phyloP scores from a whole-genome alignment of 352 stramenopile genomes.

The Pelagophyceae sp. region DNA sequence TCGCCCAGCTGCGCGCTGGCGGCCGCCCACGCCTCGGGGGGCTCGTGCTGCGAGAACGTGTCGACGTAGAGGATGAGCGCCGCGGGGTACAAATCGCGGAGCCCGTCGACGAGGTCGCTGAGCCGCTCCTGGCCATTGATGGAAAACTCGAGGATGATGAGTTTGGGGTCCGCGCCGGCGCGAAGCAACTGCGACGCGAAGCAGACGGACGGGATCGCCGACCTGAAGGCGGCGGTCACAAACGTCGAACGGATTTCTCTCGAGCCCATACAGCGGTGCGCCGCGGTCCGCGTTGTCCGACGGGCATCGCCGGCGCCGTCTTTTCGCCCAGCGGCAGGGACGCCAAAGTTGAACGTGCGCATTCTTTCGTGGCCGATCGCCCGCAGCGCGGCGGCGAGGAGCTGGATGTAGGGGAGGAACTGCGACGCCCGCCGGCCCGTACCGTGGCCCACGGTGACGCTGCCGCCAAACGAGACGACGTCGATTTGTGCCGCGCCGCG shows the following conservation, averaged over 20 bases:
- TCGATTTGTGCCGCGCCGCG: too few relatives aligned
- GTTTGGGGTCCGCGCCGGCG: background rate
- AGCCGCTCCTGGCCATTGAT: background rate
- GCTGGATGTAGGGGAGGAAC: background rate
- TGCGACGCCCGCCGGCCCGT: background rate
- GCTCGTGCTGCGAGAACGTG: background rate
- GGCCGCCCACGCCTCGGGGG: background rate
- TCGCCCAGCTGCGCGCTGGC: background rate
- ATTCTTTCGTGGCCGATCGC: background rate
- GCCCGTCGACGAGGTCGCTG: background rate
- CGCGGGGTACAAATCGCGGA: background rate
- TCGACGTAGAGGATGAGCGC: background rate
- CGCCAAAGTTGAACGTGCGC: background rate
- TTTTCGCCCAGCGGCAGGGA: background rate
- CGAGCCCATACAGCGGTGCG: too few relatives aligned
- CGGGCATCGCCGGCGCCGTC: too few relatives aligned
- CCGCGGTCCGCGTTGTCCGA: too few relatives aligned
- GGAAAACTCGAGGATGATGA: background rate
- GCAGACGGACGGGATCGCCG: background rate
- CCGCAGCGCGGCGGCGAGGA: background rate
- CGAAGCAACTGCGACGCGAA: background rate
- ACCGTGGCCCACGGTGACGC: background rate
- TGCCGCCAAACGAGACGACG: background rate
- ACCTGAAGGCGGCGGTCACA: too few relatives aligned
- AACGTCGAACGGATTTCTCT: too few relatives aligned